A percentile compares a stretch with the other conserved stretches of the same genome.
These are phyloP conservation scores for Hyparrhenia diplandra DNA, from an alignment of 176 grass and related monocot genomes.

Conservation along the genomic window DNA sequence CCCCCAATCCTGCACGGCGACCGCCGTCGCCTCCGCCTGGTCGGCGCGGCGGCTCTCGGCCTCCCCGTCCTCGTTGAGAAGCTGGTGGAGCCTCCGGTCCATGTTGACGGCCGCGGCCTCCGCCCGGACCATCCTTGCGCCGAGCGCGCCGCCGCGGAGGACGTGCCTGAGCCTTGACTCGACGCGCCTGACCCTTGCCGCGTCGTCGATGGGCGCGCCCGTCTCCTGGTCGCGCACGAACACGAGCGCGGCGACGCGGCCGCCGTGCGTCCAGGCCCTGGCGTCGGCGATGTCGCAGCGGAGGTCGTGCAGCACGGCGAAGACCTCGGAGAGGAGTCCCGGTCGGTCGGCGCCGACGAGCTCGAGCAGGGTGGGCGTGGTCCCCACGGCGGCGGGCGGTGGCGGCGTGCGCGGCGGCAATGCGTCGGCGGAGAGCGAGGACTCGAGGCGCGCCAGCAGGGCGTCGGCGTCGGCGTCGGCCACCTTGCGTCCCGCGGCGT, in stretches of 20 bases:
- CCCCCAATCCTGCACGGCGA: slow-evolving; percentile 69
- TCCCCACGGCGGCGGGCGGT: not conserved
- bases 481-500: slow-evolving; percentile 64
- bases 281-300: slow-evolving; percentile 63
- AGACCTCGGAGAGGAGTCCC: slow-evolving; percentile 88
- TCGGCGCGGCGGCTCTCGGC: slow-evolving; percentile 16
- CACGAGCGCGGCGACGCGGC: slow-evolving; percentile 64
- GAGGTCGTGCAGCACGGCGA: slow-evolving; percentile 78
- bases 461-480: slow-evolving; percentile 43
- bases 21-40: not conserved
- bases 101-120: slow-evolving; percentile 29
- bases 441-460: slow-evolving; percentile 53
- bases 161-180: slow-evolving; percentile 64
- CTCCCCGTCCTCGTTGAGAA: slow-evolving; percentile 64
- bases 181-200: slow-evolving; percentile 42
- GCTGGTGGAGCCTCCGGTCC: slow-evolving; percentile 87
- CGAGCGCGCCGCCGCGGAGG: slow-evolving; percentile 50
- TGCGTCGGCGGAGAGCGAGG: slow-evolving; percentile 29
- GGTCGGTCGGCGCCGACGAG: slow-evolving; percentile 78
- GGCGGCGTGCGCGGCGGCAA: slow-evolving; percentile 13
- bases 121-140: slow-evolving; percentile 40
- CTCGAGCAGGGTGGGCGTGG: too few species aligned
- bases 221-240: slow-evolving; percentile 61
- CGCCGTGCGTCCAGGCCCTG: slow-evolving; percentile 80
- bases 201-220: slow-evolving; percentile 46